phyloP scores from a whole-genome alignment of 2,329 filamentous ascomycete species.

The Thelonectria olida region DNA sequence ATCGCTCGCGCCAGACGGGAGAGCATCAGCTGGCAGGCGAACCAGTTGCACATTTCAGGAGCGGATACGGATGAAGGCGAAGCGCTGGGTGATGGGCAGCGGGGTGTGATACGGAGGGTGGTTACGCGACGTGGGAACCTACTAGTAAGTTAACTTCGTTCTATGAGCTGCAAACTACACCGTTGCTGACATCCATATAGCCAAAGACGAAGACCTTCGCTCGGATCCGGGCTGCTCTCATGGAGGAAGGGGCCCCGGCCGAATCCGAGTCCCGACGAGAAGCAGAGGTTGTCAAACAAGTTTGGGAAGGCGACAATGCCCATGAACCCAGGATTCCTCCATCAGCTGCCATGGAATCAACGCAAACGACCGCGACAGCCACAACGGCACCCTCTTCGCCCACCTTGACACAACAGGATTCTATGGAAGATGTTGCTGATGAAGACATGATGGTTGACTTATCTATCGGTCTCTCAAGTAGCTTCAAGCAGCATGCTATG shows the following conservation, averaged over 20 bases:
- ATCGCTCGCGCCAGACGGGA: conserved; percentile 73
- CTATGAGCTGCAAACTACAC: neutral
- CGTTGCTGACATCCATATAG: conserved; percentile 56
- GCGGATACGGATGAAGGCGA: conserved; percentile 73
- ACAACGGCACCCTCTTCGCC: conserved; percentile 75
- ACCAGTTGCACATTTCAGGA: conserved; percentile 83
- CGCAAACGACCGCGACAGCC: conserved; percentile 63
- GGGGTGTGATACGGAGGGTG: conserved; percentile 81
- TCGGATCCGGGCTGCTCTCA: conserved; percentile 86
- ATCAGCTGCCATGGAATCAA: conserved; percentile 51
- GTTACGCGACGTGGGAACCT: conserved; percentile 91
- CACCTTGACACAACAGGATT: conserved; percentile 69
- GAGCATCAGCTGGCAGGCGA: conserved; percentile 89
- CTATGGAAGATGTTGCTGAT: conserved; percentile 74
- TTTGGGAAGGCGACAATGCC: conserved; percentile 86
- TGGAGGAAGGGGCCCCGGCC: conserved; percentile 87
- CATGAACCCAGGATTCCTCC: conserved; percentile 57
- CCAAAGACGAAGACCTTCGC: conserved; percentile 97
- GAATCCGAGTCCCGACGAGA: conserved; percentile 91
- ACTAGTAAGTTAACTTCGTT: conserved; percentile 66
- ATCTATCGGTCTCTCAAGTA: conserved; percentile 62
- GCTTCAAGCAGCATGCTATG: conserved; percentile 79
- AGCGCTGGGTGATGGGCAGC: conserved; percentile 74
- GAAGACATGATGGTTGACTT: conserved; percentile 73
- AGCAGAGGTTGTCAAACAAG: conserved; percentile 94